phyloP scores from a whole-genome alignment of 2,329 filamentous ascomycete species.

The Trichoderma semiorbis region DNA sequence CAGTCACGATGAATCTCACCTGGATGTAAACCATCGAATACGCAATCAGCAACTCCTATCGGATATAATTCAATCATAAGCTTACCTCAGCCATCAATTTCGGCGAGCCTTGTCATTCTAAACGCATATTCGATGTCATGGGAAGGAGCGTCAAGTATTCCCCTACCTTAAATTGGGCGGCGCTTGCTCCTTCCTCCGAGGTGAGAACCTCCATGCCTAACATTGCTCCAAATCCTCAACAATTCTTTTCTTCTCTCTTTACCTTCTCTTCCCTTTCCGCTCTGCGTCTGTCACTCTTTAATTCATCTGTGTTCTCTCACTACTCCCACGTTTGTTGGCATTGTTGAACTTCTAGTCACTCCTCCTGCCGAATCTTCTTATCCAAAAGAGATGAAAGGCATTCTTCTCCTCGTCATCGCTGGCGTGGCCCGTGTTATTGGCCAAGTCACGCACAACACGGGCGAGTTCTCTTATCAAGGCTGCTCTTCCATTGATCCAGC shows the following conservation, averaged over 20 bases:
- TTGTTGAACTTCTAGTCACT: not conserved
- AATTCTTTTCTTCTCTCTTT: not conserved
- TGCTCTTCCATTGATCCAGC: constrained; percentile 29
- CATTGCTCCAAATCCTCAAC: not conserved
- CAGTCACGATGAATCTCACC: not conserved
- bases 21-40: not conserved
- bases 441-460: constrained; percentile 22
- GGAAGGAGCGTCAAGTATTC: not conserved
- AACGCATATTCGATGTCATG: not conserved
- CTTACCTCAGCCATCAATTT: not conserved
- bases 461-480: constrained; percentile 28
- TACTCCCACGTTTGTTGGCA: not conserved
- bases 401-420: constrained; percentile 24
- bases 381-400: constrained; percentile 24
- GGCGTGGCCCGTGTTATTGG: constrained; percentile 24
- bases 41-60: not conserved
- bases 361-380: not conserved
- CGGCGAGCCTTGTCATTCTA: not conserved
- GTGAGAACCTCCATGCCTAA: not conserved
- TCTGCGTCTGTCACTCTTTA: not conserved
- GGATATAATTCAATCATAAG: not conserved
- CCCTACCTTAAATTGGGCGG: not conserved
- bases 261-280: not conserved
- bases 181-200: not conserved
- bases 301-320: not conserved